Base-by-base conservation (phyloP, 495 filamentous ascomycete genomes). In the Glutinoglossum americanum region DNA sequence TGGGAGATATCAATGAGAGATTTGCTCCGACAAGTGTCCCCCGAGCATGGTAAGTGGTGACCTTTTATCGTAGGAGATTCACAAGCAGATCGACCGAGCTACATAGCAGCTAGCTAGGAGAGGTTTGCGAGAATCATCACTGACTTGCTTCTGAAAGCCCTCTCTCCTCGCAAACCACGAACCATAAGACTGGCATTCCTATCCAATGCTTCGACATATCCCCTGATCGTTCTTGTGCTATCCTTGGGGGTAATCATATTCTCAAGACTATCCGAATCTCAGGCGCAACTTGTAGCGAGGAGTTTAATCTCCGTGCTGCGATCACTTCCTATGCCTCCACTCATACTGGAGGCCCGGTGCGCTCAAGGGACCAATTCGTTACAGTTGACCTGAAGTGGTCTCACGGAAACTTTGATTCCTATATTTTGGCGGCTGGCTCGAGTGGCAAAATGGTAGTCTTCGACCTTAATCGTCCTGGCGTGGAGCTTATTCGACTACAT, bases 401-500 rank as follows among this genome's bases (percentile, higher is more conserved):
- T 33, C 80, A 83, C 73, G 74, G 79, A 45, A 69, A 68, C 25
- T 79, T 74, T 59, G 75, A 76, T 62, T 76, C 76, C 44, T 81
- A 78, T 62, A 83, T 93, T 59, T 85, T 87, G 55, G 92, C 88
- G 0, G 89, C 88, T 27, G 86, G 83, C 57, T 82, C 82, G 55
- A 89, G 84, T 69, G 89, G 89, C 58, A 87, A 85, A 66, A 85
- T 95, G 61, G 81, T 89, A 55, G 72, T 89, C 61, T 95, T 93
- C 67, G 87, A 95, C 72, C 70, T 94, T 58, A 80, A 81, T 61
- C 78, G 80, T 55, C 72, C 80, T 48, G 81, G 80, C 30, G 68
- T 93, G 33, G 87, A 93, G 65, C 74, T 82, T 56, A 81, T 80
- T 57, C 80, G 87, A 57, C 72, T 87, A 60, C 83, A 85, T 62